Evolutionary conservation across 2,329 filamentous ascomycete species (phyloP), one percentile per base, ranked within the genome.

Genomic region (Pestalotiopsis sp.): DNA sequence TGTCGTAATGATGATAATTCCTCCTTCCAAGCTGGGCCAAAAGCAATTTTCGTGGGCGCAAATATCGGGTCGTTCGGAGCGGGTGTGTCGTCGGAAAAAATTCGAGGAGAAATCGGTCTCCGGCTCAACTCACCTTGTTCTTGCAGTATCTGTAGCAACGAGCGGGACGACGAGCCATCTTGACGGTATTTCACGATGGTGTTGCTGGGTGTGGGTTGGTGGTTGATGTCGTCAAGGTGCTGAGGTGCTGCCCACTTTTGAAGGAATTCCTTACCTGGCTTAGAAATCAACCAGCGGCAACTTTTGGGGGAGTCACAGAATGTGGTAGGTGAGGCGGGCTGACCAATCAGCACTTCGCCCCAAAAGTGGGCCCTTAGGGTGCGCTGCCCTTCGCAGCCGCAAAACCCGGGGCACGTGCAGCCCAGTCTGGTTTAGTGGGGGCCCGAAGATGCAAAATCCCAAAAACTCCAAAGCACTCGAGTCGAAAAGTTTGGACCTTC

Each of bases 71-170:
- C 61, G 61, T 41, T 38, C 25, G 20, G 6, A 38, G n/a, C 38
- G 36, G 36, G 13, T 64, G 7, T n/a, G n/a, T 65, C 14, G 39
- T 11, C 39, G 14, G 25, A 9, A 17, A 49, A 57, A 66, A 61
- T 14, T 64, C 45, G 45, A 52, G 17, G 45, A 49, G 31, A 36
- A 36, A 38, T 31, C n/a, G 13, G 27, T 59, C 57, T 36, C 49
- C 38, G 6, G 13, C 27, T 25, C 23, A 23, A 66, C 92, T 87
- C 84, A 97, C 94, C 94, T 98, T 98, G 92, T 98, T 99, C 94
- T 99, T 99, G 95, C 96, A 99, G 93, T 99, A 99, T 84, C 96
- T 92, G 91, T 97, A 99, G 90, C 96, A 99, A 90, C 96, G 93
- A 83, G 96, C 96, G 83, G 96, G 96, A 93, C 96, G 94, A 87